Evolutionary conservation across 2,329 filamentous ascomycete genomes (phyloP).

Genomic region (Exophiala xenobiotica): DNA sequence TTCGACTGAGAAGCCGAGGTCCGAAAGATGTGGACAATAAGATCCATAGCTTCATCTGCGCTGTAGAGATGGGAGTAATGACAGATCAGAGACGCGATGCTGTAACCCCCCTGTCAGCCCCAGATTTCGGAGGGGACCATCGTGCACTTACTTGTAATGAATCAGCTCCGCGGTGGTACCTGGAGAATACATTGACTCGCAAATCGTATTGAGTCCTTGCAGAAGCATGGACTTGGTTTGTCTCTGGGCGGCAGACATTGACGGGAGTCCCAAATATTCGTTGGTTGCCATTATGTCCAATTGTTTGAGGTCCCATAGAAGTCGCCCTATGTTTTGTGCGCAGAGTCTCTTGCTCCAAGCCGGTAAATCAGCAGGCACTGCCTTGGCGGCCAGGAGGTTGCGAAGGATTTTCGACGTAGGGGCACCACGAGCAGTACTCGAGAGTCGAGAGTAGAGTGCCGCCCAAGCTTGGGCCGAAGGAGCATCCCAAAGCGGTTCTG

Average conservation of each 20-base stretch:
- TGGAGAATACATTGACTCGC: slow-evolving; percentile 19
- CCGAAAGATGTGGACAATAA: slow-evolving; percentile 23
- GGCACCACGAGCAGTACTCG: slow-evolving; percentile 15
- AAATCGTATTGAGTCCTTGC: slow-evolving; percentile 20
- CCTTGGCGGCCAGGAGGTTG: slow-evolving; percentile 17
- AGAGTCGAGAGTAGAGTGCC: slow-evolving; percentile 15
- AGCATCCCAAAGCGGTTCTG: slow-evolving; percentile 23
- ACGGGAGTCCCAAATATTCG: slow-evolving; percentile 20
- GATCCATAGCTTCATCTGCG: slow-evolving; percentile 23
- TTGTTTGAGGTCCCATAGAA: slow-evolving; percentile 27
- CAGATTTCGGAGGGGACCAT: background rate
- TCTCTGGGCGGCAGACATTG: slow-evolving; percentile 21
- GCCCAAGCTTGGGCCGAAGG: slow-evolving; percentile 18
- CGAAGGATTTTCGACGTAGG: slow-evolving; percentile 20
- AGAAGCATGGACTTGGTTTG: slow-evolving; percentile 23
- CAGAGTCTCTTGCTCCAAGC: slow-evolving; percentile 26
- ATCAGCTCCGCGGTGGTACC: slow-evolving; percentile 22
- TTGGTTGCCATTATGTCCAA: slow-evolving; percentile 23
- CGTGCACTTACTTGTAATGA: slow-evolving; percentile 24
- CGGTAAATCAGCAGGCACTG: slow-evolving; percentile 18
- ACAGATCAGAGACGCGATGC: slow-evolving; percentile 20
- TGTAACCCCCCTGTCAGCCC: no score
- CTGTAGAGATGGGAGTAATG: slow-evolving; percentile 27
- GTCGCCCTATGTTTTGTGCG: slow-evolving; percentile 23
- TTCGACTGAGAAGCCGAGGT: slow-evolving; percentile 17